phyloP scores from a whole-genome alignment of 352 stramenopile genomes.

The Pythium grandisporangium region DNA sequence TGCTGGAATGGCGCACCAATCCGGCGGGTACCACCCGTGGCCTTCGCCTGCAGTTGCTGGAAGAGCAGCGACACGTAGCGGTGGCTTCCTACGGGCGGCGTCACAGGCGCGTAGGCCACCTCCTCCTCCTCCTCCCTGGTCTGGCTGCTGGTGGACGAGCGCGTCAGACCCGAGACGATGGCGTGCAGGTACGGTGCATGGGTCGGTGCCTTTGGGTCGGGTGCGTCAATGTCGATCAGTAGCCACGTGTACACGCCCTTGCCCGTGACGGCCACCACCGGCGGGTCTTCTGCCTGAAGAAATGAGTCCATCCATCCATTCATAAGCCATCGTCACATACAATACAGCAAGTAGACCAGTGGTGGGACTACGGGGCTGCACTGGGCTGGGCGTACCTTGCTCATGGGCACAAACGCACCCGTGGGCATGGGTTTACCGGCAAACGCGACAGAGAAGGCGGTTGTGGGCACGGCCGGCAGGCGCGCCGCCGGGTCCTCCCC shows the following conservation, averaged over 20 bases:
- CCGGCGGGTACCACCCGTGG: background rate
- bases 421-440: too few relatives aligned
- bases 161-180: slow-evolving; percentile 28
- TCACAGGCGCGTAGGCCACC: slow-evolving; percentile 42
- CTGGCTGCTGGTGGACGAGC: background rate
- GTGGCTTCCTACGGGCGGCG: slow-evolving; percentile 29
- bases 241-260: slow-evolving; percentile 40
- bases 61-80: slow-evolving; percentile 41
- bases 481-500: too few relatives aligned
- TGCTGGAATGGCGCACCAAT: slow-evolving; percentile 2
- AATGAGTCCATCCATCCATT: too few relatives aligned
- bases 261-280: slow-evolving; percentile 16
- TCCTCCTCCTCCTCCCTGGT: slow-evolving; percentile 10
- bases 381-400: too few relatives aligned
- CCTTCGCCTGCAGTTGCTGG: slow-evolving; percentile 11
- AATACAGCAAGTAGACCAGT: too few relatives aligned
- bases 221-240: slow-evolving; percentile 65
- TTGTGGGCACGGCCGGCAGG: too few relatives aligned
- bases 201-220: slow-evolving; percentile 29
- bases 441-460: too few relatives aligned
- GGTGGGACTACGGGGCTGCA: too few relatives aligned
- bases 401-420: too few relatives aligned
- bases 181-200: slow-evolving; percentile 69
- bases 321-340: too few relatives aligned
- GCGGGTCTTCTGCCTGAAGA: slow-evolving; percentile 19